Conservation (phyloP, 495 filamentous ascomycete species). For the Penicillium angulare region DNA sequence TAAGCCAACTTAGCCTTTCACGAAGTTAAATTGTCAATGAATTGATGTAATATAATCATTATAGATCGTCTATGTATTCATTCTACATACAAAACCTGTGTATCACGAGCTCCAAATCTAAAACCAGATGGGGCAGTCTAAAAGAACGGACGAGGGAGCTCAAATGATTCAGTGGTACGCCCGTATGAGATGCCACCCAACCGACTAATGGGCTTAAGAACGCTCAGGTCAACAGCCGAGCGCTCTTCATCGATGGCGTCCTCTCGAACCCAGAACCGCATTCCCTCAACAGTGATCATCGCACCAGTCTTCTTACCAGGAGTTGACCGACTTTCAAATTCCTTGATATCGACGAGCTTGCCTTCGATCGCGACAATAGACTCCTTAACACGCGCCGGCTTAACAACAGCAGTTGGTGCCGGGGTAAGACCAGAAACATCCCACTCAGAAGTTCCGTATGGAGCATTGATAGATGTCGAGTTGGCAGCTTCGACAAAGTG, state of each 20-base stretch:
- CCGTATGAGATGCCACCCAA: conserved; percentile 85
- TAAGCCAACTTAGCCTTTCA: neutral
- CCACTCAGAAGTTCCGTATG: conserved; percentile 81
- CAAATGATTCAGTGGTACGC: conserved; percentile 65
- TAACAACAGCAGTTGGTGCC: conserved; percentile 63
- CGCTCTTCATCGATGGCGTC: conserved; percentile 80
- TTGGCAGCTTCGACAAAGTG: conserved; percentile 89
- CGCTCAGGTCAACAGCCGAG: conserved; percentile 66
- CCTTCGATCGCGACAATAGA: conserved; percentile 79
- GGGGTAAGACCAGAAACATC: conserved; percentile 72
- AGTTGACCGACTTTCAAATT: conserved; percentile 67
- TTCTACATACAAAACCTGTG: too few species aligned
- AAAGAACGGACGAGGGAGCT: conserved; percentile 63
- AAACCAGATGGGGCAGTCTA: neutral
- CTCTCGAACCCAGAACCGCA: conserved; percentile 84
- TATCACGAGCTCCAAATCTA: too few species aligned
- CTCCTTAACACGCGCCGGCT: conserved; percentile 73
- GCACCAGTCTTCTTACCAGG: conserved; percentile 73
- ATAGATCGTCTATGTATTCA: too few species aligned
- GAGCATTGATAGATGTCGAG: conserved; percentile 70
- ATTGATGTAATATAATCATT: too few species aligned
- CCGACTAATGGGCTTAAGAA: conserved; percentile 72
- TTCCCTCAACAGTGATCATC: conserved; percentile 78
- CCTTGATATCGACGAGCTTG: conserved; percentile 67
- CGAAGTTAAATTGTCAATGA: too few species aligned